Evolutionary conservation across 352 stramenopile genomes (phyloP).

Genomic region (Globisporangium nodosum): DNA sequence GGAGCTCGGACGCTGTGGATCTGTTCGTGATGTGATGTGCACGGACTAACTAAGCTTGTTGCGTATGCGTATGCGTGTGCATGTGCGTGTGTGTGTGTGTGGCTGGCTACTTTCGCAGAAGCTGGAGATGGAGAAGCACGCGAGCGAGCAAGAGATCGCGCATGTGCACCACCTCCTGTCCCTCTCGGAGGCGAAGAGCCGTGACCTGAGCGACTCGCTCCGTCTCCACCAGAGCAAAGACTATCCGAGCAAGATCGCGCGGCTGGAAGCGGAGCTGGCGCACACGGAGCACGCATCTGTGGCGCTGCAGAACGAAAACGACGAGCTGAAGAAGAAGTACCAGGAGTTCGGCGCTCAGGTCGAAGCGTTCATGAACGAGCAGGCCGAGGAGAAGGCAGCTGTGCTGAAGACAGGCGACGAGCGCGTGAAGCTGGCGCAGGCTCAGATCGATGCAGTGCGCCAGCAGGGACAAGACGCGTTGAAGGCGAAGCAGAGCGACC

Average conservation of each 20-base stretch:
- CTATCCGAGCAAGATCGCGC: slow-evolving; percentile 39
- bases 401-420: slow-evolving; percentile 28
- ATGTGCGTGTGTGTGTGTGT: too few relatives aligned
- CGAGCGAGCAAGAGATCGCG: slow-evolving; percentile 39
- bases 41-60: background rate
- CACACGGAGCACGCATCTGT: slow-evolving; percentile 29
- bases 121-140: slow-evolving; percentile 42
- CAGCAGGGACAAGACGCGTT: slow-evolving; percentile 36
- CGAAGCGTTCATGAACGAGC: slow-evolving; percentile 71
- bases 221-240: slow-evolving; percentile 40
- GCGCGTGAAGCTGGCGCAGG: slow-evolving; percentile 27
- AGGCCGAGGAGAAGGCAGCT: slow-evolving; percentile 37
- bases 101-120: slow-evolving; percentile 20
- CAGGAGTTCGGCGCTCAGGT: slow-evolving; percentile 70
- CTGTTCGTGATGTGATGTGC: background rate
- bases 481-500: slow-evolving; percentile 49
- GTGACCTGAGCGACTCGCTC: slow-evolving; percentile 33
- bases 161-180: slow-evolving; percentile 54
- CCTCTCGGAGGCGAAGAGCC: slow-evolving; percentile 37
- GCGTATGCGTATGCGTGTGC: background rate
- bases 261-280: slow-evolving; percentile 39
- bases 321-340: slow-evolving; percentile 57
- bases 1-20: background rate
- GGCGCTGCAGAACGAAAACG: slow-evolving; percentile 41
- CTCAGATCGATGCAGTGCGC: slow-evolving; percentile 27